Conservation (phyloP, 176 grass and related monocot genomes). For the Chrysopogon serrulatus region DNA sequence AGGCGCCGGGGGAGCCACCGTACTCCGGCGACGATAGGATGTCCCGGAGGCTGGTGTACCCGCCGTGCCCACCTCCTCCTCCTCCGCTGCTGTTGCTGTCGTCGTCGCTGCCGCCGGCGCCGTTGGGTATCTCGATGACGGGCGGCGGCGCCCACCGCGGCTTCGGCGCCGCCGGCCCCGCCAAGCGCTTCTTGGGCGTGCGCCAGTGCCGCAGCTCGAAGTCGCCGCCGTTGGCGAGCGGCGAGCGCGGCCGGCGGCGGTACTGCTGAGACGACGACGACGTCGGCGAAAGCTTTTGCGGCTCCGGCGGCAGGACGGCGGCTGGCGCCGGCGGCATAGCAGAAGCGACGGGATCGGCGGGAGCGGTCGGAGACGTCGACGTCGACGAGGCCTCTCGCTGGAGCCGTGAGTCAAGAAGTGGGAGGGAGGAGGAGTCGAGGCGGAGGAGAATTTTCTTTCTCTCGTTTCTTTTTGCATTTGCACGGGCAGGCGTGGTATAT, state of each 20-base stretch:
- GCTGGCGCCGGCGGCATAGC: conserved; percentile 36
- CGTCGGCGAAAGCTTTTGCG: neutral
- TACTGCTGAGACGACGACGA: neutral
- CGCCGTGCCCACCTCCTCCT: neutral
- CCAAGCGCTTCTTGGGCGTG: conserved; percentile 17
- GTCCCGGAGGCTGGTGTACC: conserved; percentile 77
- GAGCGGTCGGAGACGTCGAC: neutral
- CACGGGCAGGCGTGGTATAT: conserved; percentile 9
- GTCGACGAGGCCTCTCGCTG: neutral
- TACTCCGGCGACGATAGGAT: conserved; percentile 56
- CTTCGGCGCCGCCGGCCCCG: neutral
- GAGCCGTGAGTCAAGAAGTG: neutral
- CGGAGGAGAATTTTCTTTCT: neutral
- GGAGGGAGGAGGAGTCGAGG: neutral
- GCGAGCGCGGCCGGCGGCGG: conserved; percentile 11
- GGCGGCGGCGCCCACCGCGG: conserved; percentile 7
- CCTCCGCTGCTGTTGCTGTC: neutral
- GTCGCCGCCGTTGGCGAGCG: conserved; percentile 37
- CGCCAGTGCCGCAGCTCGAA: conserved; percentile 78
- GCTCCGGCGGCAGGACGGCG: neutral
- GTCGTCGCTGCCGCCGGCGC: neutral
- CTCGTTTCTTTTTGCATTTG: neutral
- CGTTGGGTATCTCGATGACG: conserved; percentile 38
- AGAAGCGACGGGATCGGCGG: neutral
- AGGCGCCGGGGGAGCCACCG: conserved; percentile 1